Evolutionary conservation across 2,329 filamentous ascomycete genomes (phyloP), one percentile per base, ranked within the genome.

Genomic region (Acrocalymma vagum): DNA sequence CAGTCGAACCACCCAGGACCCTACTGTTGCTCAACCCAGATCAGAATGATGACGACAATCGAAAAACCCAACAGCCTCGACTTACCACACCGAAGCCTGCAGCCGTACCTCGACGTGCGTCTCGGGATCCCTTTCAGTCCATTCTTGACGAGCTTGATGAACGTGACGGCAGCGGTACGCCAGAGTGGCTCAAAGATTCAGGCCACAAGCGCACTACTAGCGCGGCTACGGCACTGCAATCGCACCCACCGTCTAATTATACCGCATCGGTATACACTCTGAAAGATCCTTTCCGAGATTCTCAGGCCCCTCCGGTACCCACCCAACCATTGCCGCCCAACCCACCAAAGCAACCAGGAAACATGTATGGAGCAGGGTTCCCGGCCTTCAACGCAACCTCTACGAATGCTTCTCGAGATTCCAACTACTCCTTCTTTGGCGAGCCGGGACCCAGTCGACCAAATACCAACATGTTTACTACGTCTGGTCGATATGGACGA

Each of bases 391-490:
- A 63, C 30, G 42, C 57, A 3, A 63, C 50, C 7, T 56, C 55
- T 1, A 55, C 42, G 9, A 52, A 47, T 14, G 38, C 53, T 6
- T 55, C 59, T 21, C 60, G 64, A 8, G 58, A 62, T 8, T 63
- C 62, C 5, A 44, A 55, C 24, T 61, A 58, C 29, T 39, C 48
- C 6, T 58, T 58, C 34, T 67, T 64, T 30, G 65, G 65, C 11
- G 66, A 66, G 35, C 65, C 65, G n/a, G 65, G 64, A 20, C 63
- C 64, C 17, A 67, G 60, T 31, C 53, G 64, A 13, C 65, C 62
- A 22, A 48, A 35, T 10, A 69, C 65, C 6, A 52, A 57, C 30
- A 45, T 60, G 42, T 59, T 61, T 33, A 53, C 51, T 11, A 50
- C 48, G 7, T 44, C 47, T 13, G 44, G 50, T 23, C 57, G 63